A percentile compares a stretch with the other conserved stretches of the same genome.
phyloP scores from a whole-genome alignment of 2,329 filamentous ascomycete species.

The Penicillium sp. region DNA sequence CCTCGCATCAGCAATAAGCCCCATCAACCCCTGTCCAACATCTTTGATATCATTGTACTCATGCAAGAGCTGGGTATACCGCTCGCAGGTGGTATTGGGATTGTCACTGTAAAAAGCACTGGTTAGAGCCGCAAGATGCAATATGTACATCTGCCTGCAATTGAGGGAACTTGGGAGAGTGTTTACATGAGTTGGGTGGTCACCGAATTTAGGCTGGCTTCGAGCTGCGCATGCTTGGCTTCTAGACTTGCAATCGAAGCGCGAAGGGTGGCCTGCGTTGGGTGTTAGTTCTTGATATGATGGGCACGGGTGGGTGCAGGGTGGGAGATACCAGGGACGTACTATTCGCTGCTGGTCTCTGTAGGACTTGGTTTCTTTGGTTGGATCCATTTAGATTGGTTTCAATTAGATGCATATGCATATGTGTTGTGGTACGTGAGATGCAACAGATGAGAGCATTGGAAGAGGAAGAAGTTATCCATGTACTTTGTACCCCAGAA shows the following conservation, averaged over 20 bases:
- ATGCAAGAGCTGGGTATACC: conserved; percentile 65
- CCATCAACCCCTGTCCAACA: conserved; percentile 64
- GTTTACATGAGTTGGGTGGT: conserved; percentile 40
- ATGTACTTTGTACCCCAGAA: not conserved
- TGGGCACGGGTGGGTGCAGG: not conserved
- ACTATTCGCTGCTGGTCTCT: conserved; percentile 23
- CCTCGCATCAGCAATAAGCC: conserved; percentile 64
- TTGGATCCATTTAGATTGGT: not conserved
- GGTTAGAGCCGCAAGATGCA: conserved; percentile 3
- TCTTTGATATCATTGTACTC: conserved; percentile 72
- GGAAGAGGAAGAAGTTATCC: not conserved
- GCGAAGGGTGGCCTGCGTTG: conserved; percentile 24
- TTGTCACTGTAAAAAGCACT: conserved; percentile 30
- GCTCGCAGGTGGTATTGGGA: conserved; percentile 56
- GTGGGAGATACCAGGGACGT: not conserved
- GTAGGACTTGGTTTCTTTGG: not conserved
- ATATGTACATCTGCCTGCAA: not conserved
- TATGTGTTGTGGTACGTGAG: not conserved
- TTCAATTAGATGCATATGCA: not conserved
- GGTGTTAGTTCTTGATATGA: not conserved
- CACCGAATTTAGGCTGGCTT: conserved; percentile 36
- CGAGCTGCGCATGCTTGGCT: conserved; percentile 45
- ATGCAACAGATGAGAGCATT: not conserved
- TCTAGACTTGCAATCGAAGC: conserved; percentile 43
- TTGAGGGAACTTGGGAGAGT: no score